phyloP scores from a whole-genome alignment of 2,329 filamentous ascomycete genomes.

The Calonectria ilicicola region DNA sequence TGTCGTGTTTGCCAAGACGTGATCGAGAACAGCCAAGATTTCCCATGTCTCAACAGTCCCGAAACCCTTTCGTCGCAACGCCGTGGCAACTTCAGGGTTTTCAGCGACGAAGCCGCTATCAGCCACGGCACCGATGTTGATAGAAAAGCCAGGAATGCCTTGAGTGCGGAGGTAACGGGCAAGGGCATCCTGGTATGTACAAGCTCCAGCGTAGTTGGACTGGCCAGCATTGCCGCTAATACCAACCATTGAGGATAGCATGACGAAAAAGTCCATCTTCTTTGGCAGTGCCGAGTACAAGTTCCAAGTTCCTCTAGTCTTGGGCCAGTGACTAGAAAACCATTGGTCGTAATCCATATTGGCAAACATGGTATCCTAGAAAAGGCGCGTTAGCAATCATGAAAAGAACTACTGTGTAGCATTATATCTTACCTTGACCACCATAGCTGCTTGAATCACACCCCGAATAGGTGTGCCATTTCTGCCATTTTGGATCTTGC shows the following conservation, averaged over 20 bases:
- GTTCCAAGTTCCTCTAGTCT: slow-evolving; percentile 58
- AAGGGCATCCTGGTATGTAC: slow-evolving; percentile 52
- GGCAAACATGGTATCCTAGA: slow-evolving; percentile 48
- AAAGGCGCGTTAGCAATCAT: background rate
- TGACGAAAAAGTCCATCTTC: slow-evolving; percentile 53
- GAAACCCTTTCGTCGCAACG: slow-evolving; percentile 28
- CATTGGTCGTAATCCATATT: slow-evolving; percentile 54
- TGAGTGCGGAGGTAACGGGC: slow-evolving; percentile 33
- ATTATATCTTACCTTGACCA: slow-evolving; percentile 7
- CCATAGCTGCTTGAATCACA: slow-evolving; percentile 56
- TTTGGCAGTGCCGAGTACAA: slow-evolving; percentile 47
- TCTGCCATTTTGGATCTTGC: background rate
- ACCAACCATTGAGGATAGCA: slow-evolving; percentile 51
- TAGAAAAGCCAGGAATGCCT: slow-evolving; percentile 29
- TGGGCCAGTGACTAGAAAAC: slow-evolving; percentile 50
- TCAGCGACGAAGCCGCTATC: slow-evolving; percentile 39
- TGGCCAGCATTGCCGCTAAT: slow-evolving; percentile 51
- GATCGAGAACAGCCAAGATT: slow-evolving; percentile 28
- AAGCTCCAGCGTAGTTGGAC: slow-evolving; percentile 44
- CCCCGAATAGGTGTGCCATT: slow-evolving; percentile 48
- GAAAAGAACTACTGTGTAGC: no score
- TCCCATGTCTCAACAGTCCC: slow-evolving; percentile 25
- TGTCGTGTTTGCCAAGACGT: slow-evolving; percentile 11
- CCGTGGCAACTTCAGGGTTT: slow-evolving; percentile 30
- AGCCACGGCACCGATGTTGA: slow-evolving; percentile 41